A percentile compares a stretch with the other conserved stretches of the same genome.
phyloP scores from a whole-genome alignment of 176 grass and related monocot genomes.

The Alopecurus myosuroides region DNA sequence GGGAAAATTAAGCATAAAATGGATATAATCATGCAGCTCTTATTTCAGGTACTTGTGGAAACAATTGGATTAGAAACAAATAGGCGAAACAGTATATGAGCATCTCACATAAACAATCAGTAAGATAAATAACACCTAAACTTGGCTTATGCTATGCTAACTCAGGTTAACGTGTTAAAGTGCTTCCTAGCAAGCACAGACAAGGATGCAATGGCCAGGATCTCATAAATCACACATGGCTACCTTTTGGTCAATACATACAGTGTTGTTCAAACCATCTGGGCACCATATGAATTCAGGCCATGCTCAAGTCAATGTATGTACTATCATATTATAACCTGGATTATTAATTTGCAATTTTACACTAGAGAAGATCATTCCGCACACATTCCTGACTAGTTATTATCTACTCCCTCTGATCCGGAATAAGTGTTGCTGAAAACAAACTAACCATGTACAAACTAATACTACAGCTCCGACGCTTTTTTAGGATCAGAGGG shows the following conservation, averaged over 20 bases:
- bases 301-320: neutral
- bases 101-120: neutral
- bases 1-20: conserved; percentile 14
- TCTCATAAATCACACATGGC: neutral
- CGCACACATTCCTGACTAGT: neutral
- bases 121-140: neutral
- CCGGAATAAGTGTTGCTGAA: too few relatives aligned
- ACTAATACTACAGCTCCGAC: too few relatives aligned
- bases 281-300: neutral
- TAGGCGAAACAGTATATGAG: neutral
- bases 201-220: neutral
- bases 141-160: neutral
- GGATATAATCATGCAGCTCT: neutral
- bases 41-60: neutral
- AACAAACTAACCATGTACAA: too few relatives aligned
- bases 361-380: neutral
- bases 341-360: neutral
- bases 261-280: neutral
- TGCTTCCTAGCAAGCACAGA: neutral
- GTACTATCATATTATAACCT: neutral
- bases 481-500: too few relatives aligned
- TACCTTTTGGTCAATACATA: neutral
- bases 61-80: conserved; percentile 1
- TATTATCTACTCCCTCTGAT: too few relatives aligned
- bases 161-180: neutral